Percentiles rank a stretch among this genome's conserved stretches.
Conservation (phyloP, 2,329 filamentous ascomycete genomes). For the Aspergillus ochraceus region DNA sequence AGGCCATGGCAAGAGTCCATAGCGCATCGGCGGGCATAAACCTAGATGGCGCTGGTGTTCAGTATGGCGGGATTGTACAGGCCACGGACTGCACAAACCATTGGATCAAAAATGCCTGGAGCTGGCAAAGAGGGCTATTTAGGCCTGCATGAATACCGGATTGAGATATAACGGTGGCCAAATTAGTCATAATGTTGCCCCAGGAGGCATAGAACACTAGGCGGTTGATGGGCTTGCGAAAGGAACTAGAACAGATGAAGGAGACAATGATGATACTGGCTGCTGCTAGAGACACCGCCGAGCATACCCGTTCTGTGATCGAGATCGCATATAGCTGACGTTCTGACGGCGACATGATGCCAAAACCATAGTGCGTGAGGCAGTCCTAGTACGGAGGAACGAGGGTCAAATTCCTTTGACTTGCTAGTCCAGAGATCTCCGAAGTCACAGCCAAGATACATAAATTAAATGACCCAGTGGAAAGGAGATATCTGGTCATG, state of each 20-base stretch:
- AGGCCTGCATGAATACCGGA: constrained; percentile 54
- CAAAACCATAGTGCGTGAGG: constrained; percentile 8
- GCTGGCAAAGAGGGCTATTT: constrained; percentile 65
- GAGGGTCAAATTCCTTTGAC: not conserved
- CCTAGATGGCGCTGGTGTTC: constrained; percentile 47
- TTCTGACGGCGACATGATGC: constrained; percentile 28
- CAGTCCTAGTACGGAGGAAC: not conserved
- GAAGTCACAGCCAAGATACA: not conserved
- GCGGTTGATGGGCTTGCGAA: constrained; percentile 84
- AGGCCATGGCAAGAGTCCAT: constrained; percentile 79
- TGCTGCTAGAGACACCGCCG: constrained; percentile 69
- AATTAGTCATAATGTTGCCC: constrained; percentile 76
- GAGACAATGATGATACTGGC: constrained; percentile 71
- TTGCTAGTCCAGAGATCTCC: not conserved
- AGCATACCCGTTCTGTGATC: constrained; percentile 66
- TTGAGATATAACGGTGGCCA: constrained; percentile 72
- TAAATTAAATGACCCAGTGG: not conserved
- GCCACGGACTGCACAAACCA: constrained; percentile 60
- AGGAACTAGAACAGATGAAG: constrained; percentile 66
- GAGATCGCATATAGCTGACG: constrained; percentile 56
- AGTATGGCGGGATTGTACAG: not conserved
- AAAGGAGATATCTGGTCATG: not conserved
- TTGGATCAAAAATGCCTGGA: constrained; percentile 78
- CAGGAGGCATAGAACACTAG: constrained; percentile 81
- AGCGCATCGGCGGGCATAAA: constrained; percentile 75